Evolutionary conservation across 2,329 filamentous ascomycete species (phyloP).

Genomic region (Ascosphaera apis): DNA sequence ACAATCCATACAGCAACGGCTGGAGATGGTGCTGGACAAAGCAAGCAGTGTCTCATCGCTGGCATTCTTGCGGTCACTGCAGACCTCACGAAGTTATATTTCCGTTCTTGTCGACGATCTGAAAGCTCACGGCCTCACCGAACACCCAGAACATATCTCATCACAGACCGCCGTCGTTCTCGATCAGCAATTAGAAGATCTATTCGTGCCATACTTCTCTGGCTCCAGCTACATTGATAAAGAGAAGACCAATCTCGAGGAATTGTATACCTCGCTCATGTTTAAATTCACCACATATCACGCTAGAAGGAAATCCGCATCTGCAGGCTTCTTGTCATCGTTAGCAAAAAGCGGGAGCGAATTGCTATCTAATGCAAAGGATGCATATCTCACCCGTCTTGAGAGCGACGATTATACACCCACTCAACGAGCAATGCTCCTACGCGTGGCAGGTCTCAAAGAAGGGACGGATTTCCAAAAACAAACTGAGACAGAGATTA

Average conservation of each 20-base stretch:
- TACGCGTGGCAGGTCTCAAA: conserved; percentile 62
- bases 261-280: conserved; percentile 69
- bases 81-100: conserved; percentile 79
- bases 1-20: conserved; percentile 85
- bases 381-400: conserved; percentile 72
- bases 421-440: conserved; percentile 74
- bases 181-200: conserved; percentile 44
- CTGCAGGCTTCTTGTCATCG: conserved; percentile 79
- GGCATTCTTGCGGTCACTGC: conserved; percentile 72
- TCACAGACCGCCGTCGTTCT: conserved; percentile 52
- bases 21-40: conserved; percentile 91
- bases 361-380: conserved; percentile 64
- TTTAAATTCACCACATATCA: conserved; percentile 98
- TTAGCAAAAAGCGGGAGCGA: conserved; percentile 78
- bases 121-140: conserved; percentile 81
- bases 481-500: conserved; percentile 72
- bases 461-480: conserved; percentile 41
- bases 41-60: conserved; percentile 77
- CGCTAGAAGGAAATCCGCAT: conserved; percentile 52
- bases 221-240: conserved; percentile 43
- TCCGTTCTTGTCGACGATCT: conserved; percentile 72
- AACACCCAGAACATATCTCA: conserved; percentile 79
- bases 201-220: conserved; percentile 43
- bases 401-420: conserved; percentile 72
- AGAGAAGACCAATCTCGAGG: conserved; percentile 46